Evolutionary conservation across 352 stramenopile genomes (phyloP).

Genomic region (Globisporangium camurandrum): DNA sequence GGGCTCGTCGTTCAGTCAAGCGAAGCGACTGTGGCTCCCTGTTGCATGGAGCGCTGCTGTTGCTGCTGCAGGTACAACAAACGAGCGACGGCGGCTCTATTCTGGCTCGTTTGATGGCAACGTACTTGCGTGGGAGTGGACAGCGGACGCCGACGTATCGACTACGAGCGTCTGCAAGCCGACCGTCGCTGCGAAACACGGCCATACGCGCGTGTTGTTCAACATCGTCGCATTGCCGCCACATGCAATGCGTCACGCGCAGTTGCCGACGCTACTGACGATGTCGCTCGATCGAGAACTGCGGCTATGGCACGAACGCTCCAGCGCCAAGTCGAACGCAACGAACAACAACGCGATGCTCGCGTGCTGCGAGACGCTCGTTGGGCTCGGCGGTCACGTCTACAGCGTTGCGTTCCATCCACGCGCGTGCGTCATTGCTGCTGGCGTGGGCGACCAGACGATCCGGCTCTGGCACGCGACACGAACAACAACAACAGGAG

Average conservation of each 20-base stretch:
- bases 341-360: too few species aligned
- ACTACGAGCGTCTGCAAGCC: too few species aligned
- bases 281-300: constrained; percentile 65
- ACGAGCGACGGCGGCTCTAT: constrained; percentile 33
- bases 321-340: constrained; percentile 1
- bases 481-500: constrained; percentile 8
- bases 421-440: constrained; percentile 23
- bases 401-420: constrained; percentile 44
- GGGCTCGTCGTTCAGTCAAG: constrained; percentile 53
- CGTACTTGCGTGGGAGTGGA: constrained; percentile 55
- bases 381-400: constrained; percentile 50
- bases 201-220: constrained; percentile 59
- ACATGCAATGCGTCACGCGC: background rate
- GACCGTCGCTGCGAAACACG: constrained; percentile 45
- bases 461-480: constrained; percentile 55
- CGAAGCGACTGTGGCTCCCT: constrained; percentile 65
- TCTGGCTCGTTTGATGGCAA: constrained; percentile 68
- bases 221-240: constrained; percentile 31
- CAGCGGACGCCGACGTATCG: constrained; percentile 5
- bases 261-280: constrained; percentile 23
- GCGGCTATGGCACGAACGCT: constrained; percentile 43
- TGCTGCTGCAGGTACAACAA: background rate
- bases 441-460: constrained; percentile 62
- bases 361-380: constrained; percentile 31
- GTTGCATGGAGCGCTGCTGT: constrained; percentile 37